A percentile compares a stretch with the other conserved stretches of the same genome.
Conservation (phyloP, 306 rosid genomes). For the Myrica gale region DNA sequence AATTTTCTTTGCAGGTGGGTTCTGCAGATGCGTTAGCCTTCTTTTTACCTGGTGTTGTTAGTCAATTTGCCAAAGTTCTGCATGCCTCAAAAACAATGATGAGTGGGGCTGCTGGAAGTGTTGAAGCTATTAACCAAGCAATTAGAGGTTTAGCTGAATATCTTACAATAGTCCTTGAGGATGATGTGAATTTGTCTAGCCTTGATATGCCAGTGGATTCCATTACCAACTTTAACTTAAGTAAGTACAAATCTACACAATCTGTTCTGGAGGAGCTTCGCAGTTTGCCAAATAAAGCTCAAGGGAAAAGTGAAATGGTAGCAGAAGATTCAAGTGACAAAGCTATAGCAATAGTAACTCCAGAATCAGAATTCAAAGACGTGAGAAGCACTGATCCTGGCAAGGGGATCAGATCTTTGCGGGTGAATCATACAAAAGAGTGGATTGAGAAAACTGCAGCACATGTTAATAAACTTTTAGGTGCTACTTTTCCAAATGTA, state of each 20-base stretch:
- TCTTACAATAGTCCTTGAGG: conserved; percentile 80
- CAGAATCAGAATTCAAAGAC: conserved; percentile 41
- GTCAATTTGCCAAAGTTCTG: conserved; percentile 81
- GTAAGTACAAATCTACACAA: conserved; percentile 37
- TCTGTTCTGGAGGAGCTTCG: conserved; percentile 78
- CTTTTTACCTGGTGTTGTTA: conserved; percentile 91
- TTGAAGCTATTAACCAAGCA: conserved; percentile 73
- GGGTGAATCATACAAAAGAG: conserved; percentile 68
- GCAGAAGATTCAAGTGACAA: conserved; percentile 41
- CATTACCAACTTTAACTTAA: conserved; percentile 34
- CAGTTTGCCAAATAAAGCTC: conserved; percentile 55
- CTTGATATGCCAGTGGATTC: conserved; percentile 37
- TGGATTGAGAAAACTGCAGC: conserved; percentile 73
- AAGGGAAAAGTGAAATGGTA: conserved; percentile 32
- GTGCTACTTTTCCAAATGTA: conserved; percentile 77
- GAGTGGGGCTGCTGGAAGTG: conserved; percentile 92
- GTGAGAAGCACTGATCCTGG: conserved; percentile 36
- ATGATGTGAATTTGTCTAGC: conserved; percentile 56
- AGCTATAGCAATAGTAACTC: conserved; percentile 30
- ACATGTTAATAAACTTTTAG: conserved; percentile 66
- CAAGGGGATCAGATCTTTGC: conserved; percentile 52
- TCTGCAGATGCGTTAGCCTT: conserved; percentile 88
- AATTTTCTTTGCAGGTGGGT: conserved; percentile 59
- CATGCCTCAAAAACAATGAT: conserved; percentile 64
- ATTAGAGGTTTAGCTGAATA: conserved; percentile 81